phyloP scores from a whole-genome alignment of 1,284 basidiomycete genomes.

The Puccinia novopanici region DNA sequence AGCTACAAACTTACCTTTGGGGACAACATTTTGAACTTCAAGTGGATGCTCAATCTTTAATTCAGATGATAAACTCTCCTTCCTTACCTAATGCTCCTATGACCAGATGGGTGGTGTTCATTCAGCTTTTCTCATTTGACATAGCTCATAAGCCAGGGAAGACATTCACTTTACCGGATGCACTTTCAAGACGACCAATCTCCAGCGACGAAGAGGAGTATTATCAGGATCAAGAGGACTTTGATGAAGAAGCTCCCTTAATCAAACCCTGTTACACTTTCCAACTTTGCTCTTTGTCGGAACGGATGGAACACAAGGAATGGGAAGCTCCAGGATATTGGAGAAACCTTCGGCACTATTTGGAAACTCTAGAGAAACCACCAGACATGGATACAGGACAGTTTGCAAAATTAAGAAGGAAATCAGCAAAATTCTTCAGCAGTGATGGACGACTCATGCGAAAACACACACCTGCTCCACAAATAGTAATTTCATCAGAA shows the following conservation, averaged over 20 bases:
- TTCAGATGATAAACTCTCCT: slow-evolving; percentile 25
- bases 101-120: slow-evolving; percentile 15
- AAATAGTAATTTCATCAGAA: too few species aligned
- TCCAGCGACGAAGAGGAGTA: not conserved
- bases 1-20: slow-evolving; percentile 1
- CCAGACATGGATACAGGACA: not conserved
- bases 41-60: slow-evolving; percentile 34
- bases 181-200: not conserved
- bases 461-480: too few species aligned
- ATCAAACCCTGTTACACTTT: not conserved
- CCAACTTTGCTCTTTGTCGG: not conserved
- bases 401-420: not conserved
- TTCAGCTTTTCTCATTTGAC: slow-evolving; percentile 19
- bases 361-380: not conserved
- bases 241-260: too few species aligned
- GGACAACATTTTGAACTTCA: too few species aligned
- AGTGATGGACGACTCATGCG: too few species aligned
- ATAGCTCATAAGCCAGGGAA: slow-evolving; percentile 7
- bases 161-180: not conserved
- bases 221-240: too few species aligned
- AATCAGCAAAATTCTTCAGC: not conserved
- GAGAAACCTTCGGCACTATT: not conserved
- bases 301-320: too few species aligned
- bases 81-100: not conserved
- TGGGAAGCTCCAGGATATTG: not conserved